These are phyloP conservation scores for Aplosporella prunicola DNA, from an alignment of 2,329 filamentous ascomycete genomes.

Conservation along the genomic window DNA sequence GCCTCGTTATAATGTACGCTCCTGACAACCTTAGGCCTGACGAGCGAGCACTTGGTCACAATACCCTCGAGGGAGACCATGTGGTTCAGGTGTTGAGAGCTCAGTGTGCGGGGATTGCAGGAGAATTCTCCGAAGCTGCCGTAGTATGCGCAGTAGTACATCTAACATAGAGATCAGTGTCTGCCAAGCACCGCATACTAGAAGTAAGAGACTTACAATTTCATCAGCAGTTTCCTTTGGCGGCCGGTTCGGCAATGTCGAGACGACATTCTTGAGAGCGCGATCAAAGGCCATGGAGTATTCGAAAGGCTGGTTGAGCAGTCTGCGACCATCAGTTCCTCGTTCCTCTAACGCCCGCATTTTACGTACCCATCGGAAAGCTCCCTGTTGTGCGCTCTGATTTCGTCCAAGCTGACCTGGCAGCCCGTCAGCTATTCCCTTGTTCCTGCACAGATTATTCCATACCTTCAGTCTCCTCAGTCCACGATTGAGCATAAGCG, in stretches of 20 bases:
- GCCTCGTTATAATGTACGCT: conserved; percentile 93
- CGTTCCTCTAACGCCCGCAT: background rate
- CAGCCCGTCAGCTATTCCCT: conserved; percentile 3
- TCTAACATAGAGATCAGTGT: conserved; percentile 16
- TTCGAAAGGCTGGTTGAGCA: conserved; percentile 82
- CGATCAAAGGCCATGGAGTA: conserved; percentile 80
- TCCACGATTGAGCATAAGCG: conserved; percentile 59
- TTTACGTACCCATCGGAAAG: conserved; percentile 60
- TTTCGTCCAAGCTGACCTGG: conserved; percentile 64
- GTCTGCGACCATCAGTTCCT: conserved; percentile 35
- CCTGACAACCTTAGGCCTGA: conserved; percentile 94
- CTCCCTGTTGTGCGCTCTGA: conserved; percentile 76
- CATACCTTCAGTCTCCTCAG: conserved; percentile 47
- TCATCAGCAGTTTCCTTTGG: conserved; percentile 69
- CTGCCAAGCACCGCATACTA: background rate
- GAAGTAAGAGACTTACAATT: conserved; percentile 40
- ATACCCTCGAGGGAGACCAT: conserved; percentile 98
- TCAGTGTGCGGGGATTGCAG: conserved; percentile 88
- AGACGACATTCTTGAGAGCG: conserved; percentile 80
- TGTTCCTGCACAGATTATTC: background rate
- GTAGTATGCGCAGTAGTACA: conserved; percentile 94
- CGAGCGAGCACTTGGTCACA: conserved; percentile 89
- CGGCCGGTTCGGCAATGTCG: conserved; percentile 65
- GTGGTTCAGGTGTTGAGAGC: conserved; percentile 80
- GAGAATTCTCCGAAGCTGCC: conserved; percentile 92